Base-by-base conservation (phyloP, 768 basidiomycete species). In the Pisolithus sp. region DNA sequence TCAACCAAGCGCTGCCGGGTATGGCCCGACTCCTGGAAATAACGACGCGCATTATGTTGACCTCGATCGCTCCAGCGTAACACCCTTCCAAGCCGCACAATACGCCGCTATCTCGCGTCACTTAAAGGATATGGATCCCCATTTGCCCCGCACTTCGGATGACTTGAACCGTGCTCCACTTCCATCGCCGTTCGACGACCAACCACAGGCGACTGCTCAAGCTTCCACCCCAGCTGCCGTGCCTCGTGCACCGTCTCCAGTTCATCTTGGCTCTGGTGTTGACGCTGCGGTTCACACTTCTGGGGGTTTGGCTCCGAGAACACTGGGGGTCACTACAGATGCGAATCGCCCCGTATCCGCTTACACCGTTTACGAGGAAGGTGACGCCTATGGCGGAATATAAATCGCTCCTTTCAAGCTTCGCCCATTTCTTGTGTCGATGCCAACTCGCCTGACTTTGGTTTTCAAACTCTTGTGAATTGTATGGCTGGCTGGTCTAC, bases 11-110 rank as follows among this genome's bases (percentile, higher is more conserved):
- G 40, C 61, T 26, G 49, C 51, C 12, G 52, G 43, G 6, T 28
- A 45, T 30, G 43, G 43, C 26, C 21, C 46, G 1, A 24, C 53
- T 13, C 52, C 59, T 13, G 59, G 68, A 18, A 62, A 67, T 4
- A 50, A 52, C 17, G 49, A 59, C 12, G 59, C 71, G 10, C 77
- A 82, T 53, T 87, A 89, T 51, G 73, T 81, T 36, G 82, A 89
- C 58, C 71, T 89, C 39, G 71, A 68, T 61, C 76, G 87, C 41
- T 81, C 82, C 17, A 86, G 85, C 58, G 78, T 87, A 2, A 81
- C 85, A 3, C 86, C 86, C 0, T 86, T 76, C 75, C 87, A 89
- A 61, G 86, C 83, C 38, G 76, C 74, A 0, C 88, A 89, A 63
- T 89, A 89, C 59, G 78, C 74, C 18, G 86, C 84, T 59, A 87